Base-by-base conservation (phyloP, 352 stramenopile genomes). In the Globisporangium barbulae region DNA sequence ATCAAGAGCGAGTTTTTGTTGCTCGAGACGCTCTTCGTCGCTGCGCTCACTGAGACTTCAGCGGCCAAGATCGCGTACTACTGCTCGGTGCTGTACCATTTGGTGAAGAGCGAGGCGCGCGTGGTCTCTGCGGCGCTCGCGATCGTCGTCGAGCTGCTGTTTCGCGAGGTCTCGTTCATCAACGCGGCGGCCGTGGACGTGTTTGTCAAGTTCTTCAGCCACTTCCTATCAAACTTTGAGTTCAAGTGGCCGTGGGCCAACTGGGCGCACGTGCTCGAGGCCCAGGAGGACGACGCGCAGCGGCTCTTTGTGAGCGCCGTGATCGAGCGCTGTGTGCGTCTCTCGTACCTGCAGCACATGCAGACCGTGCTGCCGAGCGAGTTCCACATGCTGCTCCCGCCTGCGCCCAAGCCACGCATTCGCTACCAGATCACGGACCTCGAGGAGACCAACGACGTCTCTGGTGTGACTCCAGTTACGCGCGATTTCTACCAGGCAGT, bases 181-280 rank as follows among this genome's bases (percentile, higher is more conserved):
- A 81, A 73, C 41, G 81, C 85, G 6, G 68, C 70, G 28, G 73
- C 73, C 0, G 61, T 81, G 6, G 76, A 90, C 41, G 75, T 78
- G 3, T 91, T 96, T n/a, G 85, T 92, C 41, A 72, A 85, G 52
- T 61, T 93, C 28, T 90, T 96, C 60, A 92, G 83, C 59, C 85
- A 93, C 61, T 96, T 96, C 58, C 45, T 96, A 39, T 91, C 85
- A 2, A 96, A 96, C 49, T 96, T 93, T 50, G 87, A 96, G 62
- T 96, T 81, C 65, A 96, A 96, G 65, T 96, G 87, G 87, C 74
- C 78, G 5, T 96, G 85, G 85, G 68, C 77, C 0, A 81, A 81
- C 28, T 96, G 87, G 87, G 69, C 79, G 1, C 81, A 93, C 52
- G 83, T 96, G 17, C 65, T 94, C 25, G 85, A 93, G 58, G 85